Evolutionary conservation across 140 eudicot species (phyloP), one percentile per base, ranked within the genome.

Genomic region (Flaveria floridana): DNA sequence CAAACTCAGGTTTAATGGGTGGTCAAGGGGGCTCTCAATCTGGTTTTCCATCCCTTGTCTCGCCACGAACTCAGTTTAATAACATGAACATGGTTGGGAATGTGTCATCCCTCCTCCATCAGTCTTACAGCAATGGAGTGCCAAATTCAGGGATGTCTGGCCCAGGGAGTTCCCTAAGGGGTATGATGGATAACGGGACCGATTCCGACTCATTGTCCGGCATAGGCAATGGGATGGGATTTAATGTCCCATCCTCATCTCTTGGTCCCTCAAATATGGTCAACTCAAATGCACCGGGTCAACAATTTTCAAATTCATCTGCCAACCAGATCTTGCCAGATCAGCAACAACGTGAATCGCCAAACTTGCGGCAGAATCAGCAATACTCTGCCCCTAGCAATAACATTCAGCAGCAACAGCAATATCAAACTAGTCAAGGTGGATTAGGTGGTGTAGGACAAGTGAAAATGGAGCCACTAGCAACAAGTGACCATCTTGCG

Each of bases 61-160:
- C 96, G 0, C 95, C 96, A 2, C 88, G 93, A 4, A 85, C 77
- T 25, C 96, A 89, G 80, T 91, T 79, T 53, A 87, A 79, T 74
- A 95, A 87, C 84, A 85, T 89, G 88, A 95, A 95, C 74, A 79
- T 95, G 92, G 88, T 95, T 58, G 99, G 99, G 28, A 90, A 87
- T 73, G 91, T 85, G 47, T 82, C 96, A 1, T 88, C 99, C 23
- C 78, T 90, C 23, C 90, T 94, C 18, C 91, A 91, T 50, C 99
- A 91, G 76, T 80, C 96, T 76, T 91, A 85, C 50, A 87, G 84
- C n/a, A 91, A 89, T 70, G 94, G 97, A 7, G 97, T 84, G 2
- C 87, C 89, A 41, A 83, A 69, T 72, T 73, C 91, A 8, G 90
- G 89, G 48, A 64, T 64, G 70, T 34, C 70, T 15, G 77, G 85